phyloP scores from a whole-genome alignment of 805 yeast species.

The Metschnikowia lachancei region DNA sequence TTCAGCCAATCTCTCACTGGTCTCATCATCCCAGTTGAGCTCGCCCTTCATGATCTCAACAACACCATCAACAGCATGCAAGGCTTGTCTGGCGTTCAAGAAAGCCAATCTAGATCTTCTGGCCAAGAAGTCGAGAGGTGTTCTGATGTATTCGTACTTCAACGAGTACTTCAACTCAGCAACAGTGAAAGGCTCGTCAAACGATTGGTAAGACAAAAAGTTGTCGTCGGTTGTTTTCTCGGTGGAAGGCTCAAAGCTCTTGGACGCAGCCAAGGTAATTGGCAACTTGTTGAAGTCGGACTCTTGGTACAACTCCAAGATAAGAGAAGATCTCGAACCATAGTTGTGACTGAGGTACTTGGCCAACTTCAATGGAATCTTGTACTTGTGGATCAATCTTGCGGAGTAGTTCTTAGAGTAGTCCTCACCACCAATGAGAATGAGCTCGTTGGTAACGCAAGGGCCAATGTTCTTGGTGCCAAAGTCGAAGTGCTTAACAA shows the following conservation, averaged over 20 bases:
- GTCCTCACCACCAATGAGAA: conserved; percentile 77
- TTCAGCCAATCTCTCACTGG: conserved; percentile 51
- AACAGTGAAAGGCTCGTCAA: conserved; percentile 81
- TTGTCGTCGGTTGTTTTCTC: conserved; percentile 26
- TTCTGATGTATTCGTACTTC: conserved; percentile 79
- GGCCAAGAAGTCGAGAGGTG: conserved; percentile 85
- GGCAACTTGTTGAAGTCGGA: conserved; percentile 61
- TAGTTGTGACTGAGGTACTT: conserved; percentile 81
- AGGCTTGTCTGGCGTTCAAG: conserved; percentile 81
- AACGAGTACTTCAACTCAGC: conserved; percentile 86
- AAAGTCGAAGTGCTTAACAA: conserved; percentile 49
- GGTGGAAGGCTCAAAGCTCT: conserved; percentile 32
- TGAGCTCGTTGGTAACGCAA: conserved; percentile 52
- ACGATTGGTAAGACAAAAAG: conserved; percentile 46
- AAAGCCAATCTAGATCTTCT: conserved; percentile 93
- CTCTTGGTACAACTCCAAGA: conserved; percentile 54
- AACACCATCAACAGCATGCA: conserved; percentile 76
- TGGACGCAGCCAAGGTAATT: conserved; percentile 51
- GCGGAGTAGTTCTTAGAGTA: conserved; percentile 73
- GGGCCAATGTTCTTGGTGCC: conserved; percentile 33
- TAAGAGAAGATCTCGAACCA: conserved; percentile 83
- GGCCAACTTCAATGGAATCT: conserved; percentile 71
- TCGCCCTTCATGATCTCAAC: conserved; percentile 82
- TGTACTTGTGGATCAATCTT: conserved; percentile 75
- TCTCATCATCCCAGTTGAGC: conserved; percentile 65